A percentile compares a stretch with the other conserved stretches of the same genome.
Conservation (phyloP, 164 flowering plant genomes). For the Stephania cephalantha region DNA sequence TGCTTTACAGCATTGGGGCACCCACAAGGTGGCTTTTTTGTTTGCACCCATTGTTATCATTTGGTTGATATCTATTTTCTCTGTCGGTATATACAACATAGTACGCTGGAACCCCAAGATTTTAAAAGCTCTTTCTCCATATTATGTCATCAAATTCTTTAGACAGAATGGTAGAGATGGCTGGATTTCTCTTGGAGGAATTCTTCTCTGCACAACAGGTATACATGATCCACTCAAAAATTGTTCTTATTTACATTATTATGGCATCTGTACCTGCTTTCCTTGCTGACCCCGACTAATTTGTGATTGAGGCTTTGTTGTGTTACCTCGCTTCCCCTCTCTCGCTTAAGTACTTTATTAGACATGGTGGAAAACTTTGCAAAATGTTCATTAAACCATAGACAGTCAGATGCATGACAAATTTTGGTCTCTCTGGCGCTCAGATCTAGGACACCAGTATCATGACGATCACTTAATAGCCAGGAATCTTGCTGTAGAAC, state of each 20-base stretch:
- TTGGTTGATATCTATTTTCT: conserved; percentile 67
- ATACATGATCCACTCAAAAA: conserved; percentile 12
- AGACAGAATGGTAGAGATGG: conserved; percentile 68
- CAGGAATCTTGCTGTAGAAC: neutral
- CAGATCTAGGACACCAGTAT: neutral
- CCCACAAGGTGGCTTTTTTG: conserved; percentile 69
- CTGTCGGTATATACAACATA: conserved; percentile 70
- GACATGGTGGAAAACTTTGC: neutral
- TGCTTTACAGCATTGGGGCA: conserved; percentile 87
- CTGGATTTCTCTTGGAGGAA: conserved; percentile 87
- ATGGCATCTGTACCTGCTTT: neutral
- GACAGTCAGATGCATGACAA: neutral
- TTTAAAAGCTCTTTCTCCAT: conserved; percentile 62
- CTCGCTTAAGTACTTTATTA: neutral
- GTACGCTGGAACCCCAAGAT: conserved; percentile 70
- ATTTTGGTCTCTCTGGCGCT: neutral
- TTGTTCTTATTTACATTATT: too few relatives aligned
- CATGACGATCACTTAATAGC: neutral
- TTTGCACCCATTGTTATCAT: conserved; percentile 78
- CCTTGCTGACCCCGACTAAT: too few relatives aligned
- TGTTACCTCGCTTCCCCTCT: neutral
- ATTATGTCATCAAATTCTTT: conserved; percentile 71
- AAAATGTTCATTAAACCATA: neutral
- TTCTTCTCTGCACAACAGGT: conserved; percentile 83
- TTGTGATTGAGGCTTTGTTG: too few relatives aligned